Evolutionary conservation across 495 filamentous ascomycete genomes (phyloP).

Genomic region (Daldinia vernicosa): DNA sequence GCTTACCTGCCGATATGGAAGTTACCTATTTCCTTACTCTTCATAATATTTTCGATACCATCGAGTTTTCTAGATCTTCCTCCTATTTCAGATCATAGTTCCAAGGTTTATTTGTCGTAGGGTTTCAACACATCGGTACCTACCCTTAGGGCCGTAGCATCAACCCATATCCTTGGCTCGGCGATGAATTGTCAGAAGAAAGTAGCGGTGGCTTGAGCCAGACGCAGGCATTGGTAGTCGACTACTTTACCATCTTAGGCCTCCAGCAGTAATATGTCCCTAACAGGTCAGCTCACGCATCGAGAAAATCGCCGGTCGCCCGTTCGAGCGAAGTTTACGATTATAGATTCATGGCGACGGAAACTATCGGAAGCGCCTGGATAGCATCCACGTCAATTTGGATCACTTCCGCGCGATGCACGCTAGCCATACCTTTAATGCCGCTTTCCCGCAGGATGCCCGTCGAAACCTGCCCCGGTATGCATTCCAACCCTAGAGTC

Average conservation of each 20-base stretch:
- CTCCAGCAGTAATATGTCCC: constrained; percentile 21
- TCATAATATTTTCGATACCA: constrained; percentile 1
- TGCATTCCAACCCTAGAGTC: constrained; percentile 35
- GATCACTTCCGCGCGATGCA: constrained; percentile 37
- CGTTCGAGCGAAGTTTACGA: constrained; percentile 24
- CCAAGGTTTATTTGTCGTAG: constrained; percentile 16
- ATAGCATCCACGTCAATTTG: constrained; percentile 27
- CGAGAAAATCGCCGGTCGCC: constrained; percentile 16
- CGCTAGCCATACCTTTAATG: constrained; percentile 22
- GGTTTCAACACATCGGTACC: constrained; percentile 1
- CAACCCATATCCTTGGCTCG: constrained; percentile 1
- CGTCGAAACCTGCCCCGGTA: constrained; percentile 26
- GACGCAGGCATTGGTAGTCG: constrained; percentile 17
- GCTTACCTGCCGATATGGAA: background rate
- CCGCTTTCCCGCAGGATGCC: constrained; percentile 36
- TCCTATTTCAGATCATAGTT: constrained; percentile 9
- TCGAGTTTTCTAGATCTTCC: background rate
- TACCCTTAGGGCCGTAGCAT: constrained; percentile 27
- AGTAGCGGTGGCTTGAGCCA: constrained; percentile 20
- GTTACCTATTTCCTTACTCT: constrained; percentile 28
- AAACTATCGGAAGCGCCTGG: constrained; percentile 32
- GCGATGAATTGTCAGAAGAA: constrained; percentile 14
- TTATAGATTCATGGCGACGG: constrained; percentile 14
- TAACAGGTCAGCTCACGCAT: constrained; percentile 26
- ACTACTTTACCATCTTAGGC: constrained; percentile 22